Conservation (phyloP, 176 grass and related monocot genomes). For the Carex kokanica region DNA sequence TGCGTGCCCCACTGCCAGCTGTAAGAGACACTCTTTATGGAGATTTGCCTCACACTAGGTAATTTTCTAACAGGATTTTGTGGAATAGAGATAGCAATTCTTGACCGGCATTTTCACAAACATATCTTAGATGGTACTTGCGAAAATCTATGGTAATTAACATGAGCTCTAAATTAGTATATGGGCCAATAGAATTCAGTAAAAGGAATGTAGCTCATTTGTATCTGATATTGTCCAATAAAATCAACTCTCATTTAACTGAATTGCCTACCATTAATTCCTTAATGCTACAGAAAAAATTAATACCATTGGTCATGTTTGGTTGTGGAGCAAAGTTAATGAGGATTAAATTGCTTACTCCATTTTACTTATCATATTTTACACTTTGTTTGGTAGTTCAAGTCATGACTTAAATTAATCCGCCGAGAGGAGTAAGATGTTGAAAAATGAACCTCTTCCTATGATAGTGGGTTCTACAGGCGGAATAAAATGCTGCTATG, state of each 20-base stretch:
- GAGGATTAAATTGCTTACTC: too few species aligned
- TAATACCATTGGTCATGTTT: too few species aligned
- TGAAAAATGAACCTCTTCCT: too few species aligned
- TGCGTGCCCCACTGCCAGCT: conserved; percentile 67
- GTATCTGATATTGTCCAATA: neutral
- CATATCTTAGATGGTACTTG: neutral
- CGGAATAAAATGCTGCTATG: too few species aligned
- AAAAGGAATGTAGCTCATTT: neutral
- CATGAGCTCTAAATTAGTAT: too few species aligned
- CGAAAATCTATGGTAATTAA: too few species aligned
- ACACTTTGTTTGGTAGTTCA: too few species aligned
- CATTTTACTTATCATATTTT: too few species aligned
- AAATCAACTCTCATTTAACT: neutral
- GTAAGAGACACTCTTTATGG: conserved; percentile 93
- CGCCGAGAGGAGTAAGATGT: too few species aligned
- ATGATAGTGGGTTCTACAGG: too few species aligned
- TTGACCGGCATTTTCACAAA: neutral
- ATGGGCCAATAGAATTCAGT: neutral
- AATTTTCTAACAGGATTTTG: neutral
- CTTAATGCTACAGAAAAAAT: neutral
- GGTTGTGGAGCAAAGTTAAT: too few species aligned
- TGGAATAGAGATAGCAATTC: neutral
- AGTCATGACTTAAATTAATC: too few species aligned
- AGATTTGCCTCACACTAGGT: conserved; percentile 35
- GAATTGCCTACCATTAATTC: neutral